Conservation (phyloP, 768 basidiomycete species). For the Pulveroboletus frians region DNA sequence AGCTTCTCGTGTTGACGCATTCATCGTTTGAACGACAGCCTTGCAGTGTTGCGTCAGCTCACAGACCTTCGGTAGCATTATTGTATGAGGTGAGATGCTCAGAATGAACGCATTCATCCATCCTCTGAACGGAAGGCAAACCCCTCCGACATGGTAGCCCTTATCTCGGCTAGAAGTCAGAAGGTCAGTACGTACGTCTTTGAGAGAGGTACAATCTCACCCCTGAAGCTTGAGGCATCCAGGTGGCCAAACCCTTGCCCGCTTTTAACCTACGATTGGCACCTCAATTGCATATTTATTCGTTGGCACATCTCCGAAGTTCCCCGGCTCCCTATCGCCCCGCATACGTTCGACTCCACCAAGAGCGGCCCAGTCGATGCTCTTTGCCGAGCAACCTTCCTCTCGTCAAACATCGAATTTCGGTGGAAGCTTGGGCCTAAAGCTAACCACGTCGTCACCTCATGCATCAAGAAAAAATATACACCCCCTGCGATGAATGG, state of each 20-base stretch:
- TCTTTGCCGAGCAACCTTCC: slow-evolving; percentile 14
- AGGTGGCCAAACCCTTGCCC: neutral
- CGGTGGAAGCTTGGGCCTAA: slow-evolving; percentile 39
- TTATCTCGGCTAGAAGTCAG: slow-evolving; percentile 8
- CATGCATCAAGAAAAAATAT: slow-evolving; percentile 58
- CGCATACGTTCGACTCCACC: slow-evolving; percentile 11
- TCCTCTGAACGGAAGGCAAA: neutral
- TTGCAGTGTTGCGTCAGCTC: neutral
- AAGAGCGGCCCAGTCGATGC: slow-evolving; percentile 14
- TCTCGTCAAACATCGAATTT: slow-evolving; percentile 17
- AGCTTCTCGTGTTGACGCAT: neutral
- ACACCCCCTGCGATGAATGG: slow-evolving; percentile 41
- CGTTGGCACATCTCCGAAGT: neutral
- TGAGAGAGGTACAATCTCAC: neutral
- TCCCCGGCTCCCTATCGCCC: neutral
- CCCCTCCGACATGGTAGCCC: neutral
- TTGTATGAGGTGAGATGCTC: neutral
- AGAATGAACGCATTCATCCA: neutral
- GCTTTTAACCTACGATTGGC: neutral
- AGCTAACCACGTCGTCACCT: slow-evolving; percentile 39
- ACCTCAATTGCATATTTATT: neutral
- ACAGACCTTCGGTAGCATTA: neutral
- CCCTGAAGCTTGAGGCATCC: slow-evolving; percentile 11
- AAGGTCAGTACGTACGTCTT: neutral
- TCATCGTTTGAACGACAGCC: neutral